phyloP scores from a whole-genome alignment of 2,329 filamentous ascomycete genomes.

The Drechslerella dactyloides region DNA sequence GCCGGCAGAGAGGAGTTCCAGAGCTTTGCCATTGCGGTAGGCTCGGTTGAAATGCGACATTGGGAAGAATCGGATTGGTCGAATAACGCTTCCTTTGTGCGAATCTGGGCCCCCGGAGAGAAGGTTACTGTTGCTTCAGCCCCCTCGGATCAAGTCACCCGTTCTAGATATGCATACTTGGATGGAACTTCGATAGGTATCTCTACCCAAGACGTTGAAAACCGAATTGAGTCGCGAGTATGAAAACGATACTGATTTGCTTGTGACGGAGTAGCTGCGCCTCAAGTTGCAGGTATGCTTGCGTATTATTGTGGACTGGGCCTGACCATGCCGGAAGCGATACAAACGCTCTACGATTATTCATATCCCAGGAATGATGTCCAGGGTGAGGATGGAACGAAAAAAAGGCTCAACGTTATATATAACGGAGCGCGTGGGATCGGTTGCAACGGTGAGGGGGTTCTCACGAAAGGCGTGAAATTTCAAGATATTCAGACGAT shows the following conservation, averaged over 20 bases:
- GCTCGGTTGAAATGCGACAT: background rate
- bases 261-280: conserved; percentile 10
- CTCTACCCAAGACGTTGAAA: no score
- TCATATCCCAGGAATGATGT: conserved; percentile 11
- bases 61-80: conserved; percentile 4
- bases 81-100: background rate
- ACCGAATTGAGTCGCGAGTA: background rate
- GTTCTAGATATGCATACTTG: background rate
- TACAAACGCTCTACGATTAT: conserved; percentile 19
- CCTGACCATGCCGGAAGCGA: conserved; percentile 17
- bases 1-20: background rate
- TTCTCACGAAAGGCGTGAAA: conserved; percentile 3
- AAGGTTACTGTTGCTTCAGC: no score
- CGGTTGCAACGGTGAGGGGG: background rate
- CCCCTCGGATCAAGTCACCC: no score
- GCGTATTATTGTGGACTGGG: conserved; percentile 35
- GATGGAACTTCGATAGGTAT: no score
- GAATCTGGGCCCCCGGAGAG: conserved; percentile 17
- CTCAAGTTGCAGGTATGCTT: conserved; percentile 16
- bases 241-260: background rate
- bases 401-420: background rate
- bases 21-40: conserved; percentile 11
- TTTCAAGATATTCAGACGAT: background rate
- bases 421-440: conserved; percentile 24
- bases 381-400: background rate